Evolutionary conservation across 1,284 basidiomycete genomes (phyloP).

Genomic region (Rhodotorula sp.): DNA sequence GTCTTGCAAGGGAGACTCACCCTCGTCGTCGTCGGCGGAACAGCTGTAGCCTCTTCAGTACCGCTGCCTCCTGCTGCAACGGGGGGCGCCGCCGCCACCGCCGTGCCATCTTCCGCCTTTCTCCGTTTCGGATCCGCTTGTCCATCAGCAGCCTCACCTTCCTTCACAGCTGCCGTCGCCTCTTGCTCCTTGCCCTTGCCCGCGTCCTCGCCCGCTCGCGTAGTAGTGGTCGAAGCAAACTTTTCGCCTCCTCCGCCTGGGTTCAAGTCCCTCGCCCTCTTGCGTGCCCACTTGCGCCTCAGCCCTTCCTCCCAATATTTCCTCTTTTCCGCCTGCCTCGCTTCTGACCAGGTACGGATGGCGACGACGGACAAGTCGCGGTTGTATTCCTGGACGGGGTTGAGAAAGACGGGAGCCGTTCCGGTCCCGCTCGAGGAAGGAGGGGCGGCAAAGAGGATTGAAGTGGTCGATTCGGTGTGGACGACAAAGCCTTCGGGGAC

Average conservation of each 20-base stretch:
- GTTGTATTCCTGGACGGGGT: conserved; percentile 99
- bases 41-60: too few relatives aligned
- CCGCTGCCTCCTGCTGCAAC: too few relatives aligned
- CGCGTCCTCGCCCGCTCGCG: conserved; percentile 21
- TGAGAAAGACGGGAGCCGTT: conserved; percentile 66
- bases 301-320: conserved; percentile 57
- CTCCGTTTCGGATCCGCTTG: neutral
- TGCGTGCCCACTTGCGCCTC: conserved; percentile 49
- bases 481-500: conserved; percentile 30
- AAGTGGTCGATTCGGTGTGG: conserved; percentile 36
- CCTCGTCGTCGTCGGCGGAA: too few relatives aligned
- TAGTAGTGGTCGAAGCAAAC: conserved; percentile 29
- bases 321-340: conserved; percentile 65
- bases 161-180: neutral
- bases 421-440: neutral
- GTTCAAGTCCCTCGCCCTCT: conserved; percentile 19
- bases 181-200: neutral
- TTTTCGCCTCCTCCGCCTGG: conserved; percentile 24
- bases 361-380: conserved; percentile 87
- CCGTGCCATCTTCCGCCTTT: neutral
- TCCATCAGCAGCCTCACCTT: neutral
- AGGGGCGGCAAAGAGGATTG: conserved; percentile 34
- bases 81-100: too few relatives aligned
- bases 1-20: neutral
- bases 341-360: conserved; percentile 80